These are phyloP conservation scores for Arabidopsis lyrata DNA, from an alignment of 441 rosid species.

Conservation along the genomic window DNA sequence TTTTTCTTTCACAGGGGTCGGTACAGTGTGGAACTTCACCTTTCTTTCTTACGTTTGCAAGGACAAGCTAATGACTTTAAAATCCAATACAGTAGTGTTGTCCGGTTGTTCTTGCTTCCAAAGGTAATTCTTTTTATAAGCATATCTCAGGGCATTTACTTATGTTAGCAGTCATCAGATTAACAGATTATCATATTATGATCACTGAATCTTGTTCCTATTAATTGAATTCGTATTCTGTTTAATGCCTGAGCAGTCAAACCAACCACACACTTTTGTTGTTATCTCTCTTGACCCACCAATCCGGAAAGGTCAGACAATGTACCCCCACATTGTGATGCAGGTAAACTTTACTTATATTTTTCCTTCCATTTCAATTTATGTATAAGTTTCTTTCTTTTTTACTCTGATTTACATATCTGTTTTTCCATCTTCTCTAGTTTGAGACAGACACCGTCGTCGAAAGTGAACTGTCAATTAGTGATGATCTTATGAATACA, in stretches of 20 bases:
- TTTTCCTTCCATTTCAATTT: slow-evolving; percentile 6
- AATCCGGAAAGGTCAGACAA: slow-evolving; percentile 93
- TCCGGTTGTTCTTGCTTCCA: slow-evolving; percentile 93
- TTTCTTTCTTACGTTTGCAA: slow-evolving; percentile 85
- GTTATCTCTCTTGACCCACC: slow-evolving; percentile 95
- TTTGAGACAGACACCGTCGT: slow-evolving; percentile 83
- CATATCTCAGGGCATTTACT: slow-evolving; percentile 2
- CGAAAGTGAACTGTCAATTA: slow-evolving; percentile 63
- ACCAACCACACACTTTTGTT: slow-evolving; percentile 95
- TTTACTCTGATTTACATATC: slow-evolving; percentile 5
- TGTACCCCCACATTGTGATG: slow-evolving; percentile 94
- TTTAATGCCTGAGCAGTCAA: slow-evolving; percentile 62
- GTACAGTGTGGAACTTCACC: slow-evolving; percentile 94
- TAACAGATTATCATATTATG: background rate
- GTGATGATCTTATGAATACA: slow-evolving; percentile 77
- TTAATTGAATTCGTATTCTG: slow-evolving; percentile 16
- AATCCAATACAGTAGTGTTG: slow-evolving; percentile 97
- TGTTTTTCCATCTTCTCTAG: slow-evolving; percentile 48
- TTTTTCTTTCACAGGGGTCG: slow-evolving; percentile 74
- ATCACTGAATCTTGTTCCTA: slow-evolving; percentile 10
- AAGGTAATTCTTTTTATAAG: slow-evolving; percentile 56
- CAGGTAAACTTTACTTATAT: slow-evolving; percentile 61
- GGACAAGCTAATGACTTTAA: slow-evolving; percentile 99
- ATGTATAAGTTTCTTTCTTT: slow-evolving; percentile 5
- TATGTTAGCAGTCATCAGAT: background rate